These are phyloP conservation scores for Apiospora pterosperma DNA, from an alignment of 2,329 filamentous ascomycete genomes.

Conservation along the genomic window DNA sequence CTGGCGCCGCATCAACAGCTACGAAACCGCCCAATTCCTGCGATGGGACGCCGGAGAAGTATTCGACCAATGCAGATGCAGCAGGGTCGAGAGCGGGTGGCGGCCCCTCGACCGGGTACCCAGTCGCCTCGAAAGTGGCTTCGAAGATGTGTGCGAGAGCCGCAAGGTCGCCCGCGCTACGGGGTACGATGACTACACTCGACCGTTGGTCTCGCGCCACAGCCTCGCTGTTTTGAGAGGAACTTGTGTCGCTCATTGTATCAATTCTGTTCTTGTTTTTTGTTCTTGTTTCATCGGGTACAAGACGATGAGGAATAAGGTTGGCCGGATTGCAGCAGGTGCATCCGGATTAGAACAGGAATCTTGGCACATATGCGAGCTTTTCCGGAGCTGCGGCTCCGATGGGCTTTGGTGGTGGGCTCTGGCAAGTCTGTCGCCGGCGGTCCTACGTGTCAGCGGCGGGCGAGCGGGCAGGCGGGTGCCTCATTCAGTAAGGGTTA, in stretches of 20 bases:
- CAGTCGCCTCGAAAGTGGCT: neutral
- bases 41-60: neutral
- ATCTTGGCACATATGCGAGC: neutral
- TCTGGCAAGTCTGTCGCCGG: neutral
- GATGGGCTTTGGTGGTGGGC: neutral
- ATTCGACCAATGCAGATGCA: neutral
- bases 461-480: neutral
- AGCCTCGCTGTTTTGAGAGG: neutral
- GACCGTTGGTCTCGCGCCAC: neutral
- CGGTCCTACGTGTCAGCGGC: neutral
- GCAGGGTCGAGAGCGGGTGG: neutral
- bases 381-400: neutral
- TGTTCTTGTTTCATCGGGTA: neutral
- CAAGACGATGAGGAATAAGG: neutral
- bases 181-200: neutral
- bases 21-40: neutral
- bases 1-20: neutral
- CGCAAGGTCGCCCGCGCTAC: neutral
- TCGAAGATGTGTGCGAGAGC: neutral
- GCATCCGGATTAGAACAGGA: neutral
- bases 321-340: neutral
- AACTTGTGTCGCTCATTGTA: neutral
- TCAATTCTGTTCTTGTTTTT: neutral
- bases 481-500: neutral
- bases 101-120: conserved; percentile 1